These are phyloP conservation scores for Lentinula detonsa DNA, from an alignment of 768 basidiomycete genomes.

Conservation along the genomic window DNA sequence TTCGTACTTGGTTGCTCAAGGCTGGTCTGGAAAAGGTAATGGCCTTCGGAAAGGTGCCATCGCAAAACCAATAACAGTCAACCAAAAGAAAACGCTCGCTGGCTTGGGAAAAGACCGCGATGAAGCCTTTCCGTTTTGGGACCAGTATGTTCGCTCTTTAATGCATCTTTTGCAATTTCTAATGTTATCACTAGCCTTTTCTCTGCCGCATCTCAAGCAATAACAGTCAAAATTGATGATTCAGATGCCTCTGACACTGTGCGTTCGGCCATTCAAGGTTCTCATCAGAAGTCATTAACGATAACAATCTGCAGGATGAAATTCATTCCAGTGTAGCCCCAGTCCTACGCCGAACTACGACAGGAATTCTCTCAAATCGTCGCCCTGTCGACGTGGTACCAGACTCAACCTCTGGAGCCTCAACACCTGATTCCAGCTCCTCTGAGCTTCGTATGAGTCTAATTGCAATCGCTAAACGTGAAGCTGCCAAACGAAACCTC, in stretches of 20 bases:
- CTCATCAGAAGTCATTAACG: neutral
- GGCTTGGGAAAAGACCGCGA: constrained; percentile 92
- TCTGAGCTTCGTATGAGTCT: constrained; percentile 38
- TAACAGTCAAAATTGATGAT: constrained; percentile 60
- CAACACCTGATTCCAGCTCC: constrained; percentile 28
- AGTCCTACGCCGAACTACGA: constrained; percentile 53
- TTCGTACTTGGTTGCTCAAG: constrained; percentile 69
- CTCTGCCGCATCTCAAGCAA: constrained; percentile 74
- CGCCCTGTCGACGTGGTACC: constrained; percentile 48
- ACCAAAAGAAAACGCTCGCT: constrained; percentile 79
- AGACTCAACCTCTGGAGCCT: constrained; percentile 38
- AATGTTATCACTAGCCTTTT: constrained; percentile 54
- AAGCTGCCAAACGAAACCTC: constrained; percentile 67
- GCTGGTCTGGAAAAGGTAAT: constrained; percentile 83
- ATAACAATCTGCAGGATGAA: neutral
- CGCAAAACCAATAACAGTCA: constrained; percentile 65
- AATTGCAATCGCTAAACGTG: constrained; percentile 63
- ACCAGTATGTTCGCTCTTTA: constrained; percentile 61
- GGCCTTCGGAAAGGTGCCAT: constrained; percentile 84
- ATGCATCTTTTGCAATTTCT: neutral
- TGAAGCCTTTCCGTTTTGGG: constrained; percentile 97
- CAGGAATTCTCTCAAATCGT: constrained; percentile 73
- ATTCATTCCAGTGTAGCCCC: constrained; percentile 9
- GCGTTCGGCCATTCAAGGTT: neutral
- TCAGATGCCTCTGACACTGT: constrained; percentile 27